These are phyloP conservation scores for Candida cerambycidarum DNA, from an alignment of 805 yeast species.

Conservation along the genomic window DNA sequence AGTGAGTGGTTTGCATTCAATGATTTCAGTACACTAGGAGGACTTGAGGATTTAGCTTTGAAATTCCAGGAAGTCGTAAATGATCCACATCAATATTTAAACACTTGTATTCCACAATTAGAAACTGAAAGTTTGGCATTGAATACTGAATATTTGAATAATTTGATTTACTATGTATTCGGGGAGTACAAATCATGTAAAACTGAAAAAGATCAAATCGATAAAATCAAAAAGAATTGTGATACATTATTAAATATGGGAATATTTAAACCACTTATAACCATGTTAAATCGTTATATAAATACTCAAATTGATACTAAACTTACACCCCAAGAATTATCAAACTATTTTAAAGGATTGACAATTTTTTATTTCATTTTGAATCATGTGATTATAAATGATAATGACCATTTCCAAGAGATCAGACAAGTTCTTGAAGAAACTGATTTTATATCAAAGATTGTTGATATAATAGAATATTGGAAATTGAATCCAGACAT, in stretches of 20 bases:
- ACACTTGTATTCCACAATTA: background rate
- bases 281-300: background rate
- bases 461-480: conserved; percentile 55
- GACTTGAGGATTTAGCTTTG: conserved; percentile 1
- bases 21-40: conserved; percentile 24
- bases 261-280: conserved; percentile 3
- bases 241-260: conserved; percentile 9
- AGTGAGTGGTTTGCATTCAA: conserved; percentile 39
- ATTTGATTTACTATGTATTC: conserved; percentile 24
- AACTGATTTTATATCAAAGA: conserved; percentile 39
- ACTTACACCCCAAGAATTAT: conserved; percentile 1
- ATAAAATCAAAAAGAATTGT: conserved; percentile 13
- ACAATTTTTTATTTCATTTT: conserved; percentile 38
- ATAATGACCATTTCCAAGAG: background rate
- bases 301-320: conserved; percentile 12
- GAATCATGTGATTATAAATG: conserved; percentile 10
- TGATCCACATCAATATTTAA: background rate
- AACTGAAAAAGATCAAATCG: conserved; percentile 18
- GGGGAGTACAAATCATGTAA: conserved; percentile 22
- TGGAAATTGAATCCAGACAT: conserved; percentile 60
- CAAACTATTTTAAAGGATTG: conserved; percentile 25
- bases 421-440: conserved; percentile 24
- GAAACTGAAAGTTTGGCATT: background rate
- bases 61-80: conserved; percentile 1
- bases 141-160: conserved; percentile 10